Evolutionary conservation across 805 yeast genomes (phyloP).

Genomic region (Cyberlindnera maritima): DNA sequence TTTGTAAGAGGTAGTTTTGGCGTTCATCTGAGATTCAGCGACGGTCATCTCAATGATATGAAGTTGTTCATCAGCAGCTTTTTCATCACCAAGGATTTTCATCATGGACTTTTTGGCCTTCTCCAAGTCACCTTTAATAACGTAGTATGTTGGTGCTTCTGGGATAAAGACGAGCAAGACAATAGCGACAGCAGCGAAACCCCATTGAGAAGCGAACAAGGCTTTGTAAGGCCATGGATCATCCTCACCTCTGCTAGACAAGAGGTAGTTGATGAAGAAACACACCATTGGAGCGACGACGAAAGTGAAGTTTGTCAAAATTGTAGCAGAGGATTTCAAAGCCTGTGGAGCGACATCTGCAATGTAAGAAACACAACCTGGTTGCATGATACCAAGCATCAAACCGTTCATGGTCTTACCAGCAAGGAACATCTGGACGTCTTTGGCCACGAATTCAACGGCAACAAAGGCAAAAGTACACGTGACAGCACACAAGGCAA

Average conservation of each 20-base stretch:
- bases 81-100: conserved; percentile 15
- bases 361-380: conserved; percentile 36
- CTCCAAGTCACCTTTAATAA: conserved; percentile 31
- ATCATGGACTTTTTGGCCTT: conserved; percentile 34
- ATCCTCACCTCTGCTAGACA: conserved; percentile 18
- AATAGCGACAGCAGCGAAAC: conserved; percentile 18
- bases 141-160: conserved; percentile 42
- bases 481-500: conserved; percentile 28
- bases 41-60: conserved; percentile 27
- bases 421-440: conserved; percentile 33
- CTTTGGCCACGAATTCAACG: conserved; percentile 38
- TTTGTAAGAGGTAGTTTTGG: conserved; percentile 31
- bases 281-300: conserved; percentile 38
- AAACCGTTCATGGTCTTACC: conserved; percentile 41
- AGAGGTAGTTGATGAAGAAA: conserved; percentile 24
- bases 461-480: conserved; percentile 35
- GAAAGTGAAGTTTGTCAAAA: conserved; percentile 37
- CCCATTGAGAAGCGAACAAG: conserved; percentile 31
- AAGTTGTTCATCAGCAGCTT: conserved; percentile 29
- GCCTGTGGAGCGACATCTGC: conserved; percentile 41
- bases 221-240: conserved; percentile 31
- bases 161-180: conserved; percentile 36
- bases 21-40: conserved; percentile 24
- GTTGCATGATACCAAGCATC: conserved; percentile 38
- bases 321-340: conserved; percentile 36